Evolutionary conservation across 2,329 filamentous ascomycete species (phyloP).

Genomic region (Ophiostoma ips): DNA sequence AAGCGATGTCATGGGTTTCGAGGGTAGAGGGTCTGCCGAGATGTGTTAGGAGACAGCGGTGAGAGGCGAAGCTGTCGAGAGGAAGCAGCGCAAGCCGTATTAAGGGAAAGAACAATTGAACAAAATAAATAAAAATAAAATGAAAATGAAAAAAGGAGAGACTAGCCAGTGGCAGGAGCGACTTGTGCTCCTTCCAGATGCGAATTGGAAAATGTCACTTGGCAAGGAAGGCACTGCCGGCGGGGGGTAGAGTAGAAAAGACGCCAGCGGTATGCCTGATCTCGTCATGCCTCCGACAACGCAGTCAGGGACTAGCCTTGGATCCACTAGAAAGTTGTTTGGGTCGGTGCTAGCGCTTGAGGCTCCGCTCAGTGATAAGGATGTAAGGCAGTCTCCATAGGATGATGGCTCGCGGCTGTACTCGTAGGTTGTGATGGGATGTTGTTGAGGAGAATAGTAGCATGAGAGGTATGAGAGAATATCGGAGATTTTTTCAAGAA

Average conservation of each 20-base stretch:
- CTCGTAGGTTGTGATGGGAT: not conserved
- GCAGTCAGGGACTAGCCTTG: not conserved
- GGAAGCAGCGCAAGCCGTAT: no score
- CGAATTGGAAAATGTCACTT: not conserved
- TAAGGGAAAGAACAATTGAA: no score
- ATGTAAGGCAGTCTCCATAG: not conserved
- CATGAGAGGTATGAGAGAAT: no score
- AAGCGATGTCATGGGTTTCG: constrained; percentile 13
- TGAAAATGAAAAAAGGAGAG: no score
- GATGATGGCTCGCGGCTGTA: not conserved
- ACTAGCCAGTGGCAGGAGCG: not conserved
- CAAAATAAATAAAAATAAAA: no score
- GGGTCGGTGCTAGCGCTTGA: not conserved
- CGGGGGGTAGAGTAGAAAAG: not conserved
- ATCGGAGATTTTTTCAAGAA: no score
- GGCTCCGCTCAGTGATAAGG: not conserved
- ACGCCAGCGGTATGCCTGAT: constrained; percentile 7
- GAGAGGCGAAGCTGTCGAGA: not conserved
- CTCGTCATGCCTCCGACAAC: constrained; percentile 9
- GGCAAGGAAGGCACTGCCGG: not conserved
- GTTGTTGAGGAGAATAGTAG: no score
- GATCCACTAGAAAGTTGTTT: not conserved
- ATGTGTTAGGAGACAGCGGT: not conserved
- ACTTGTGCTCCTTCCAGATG: not conserved
- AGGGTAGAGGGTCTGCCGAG: constrained; percentile 1